Conservation (phyloP, 1,139 yeast genomes). For the Zygosaccharomyces sapae region DNA sequence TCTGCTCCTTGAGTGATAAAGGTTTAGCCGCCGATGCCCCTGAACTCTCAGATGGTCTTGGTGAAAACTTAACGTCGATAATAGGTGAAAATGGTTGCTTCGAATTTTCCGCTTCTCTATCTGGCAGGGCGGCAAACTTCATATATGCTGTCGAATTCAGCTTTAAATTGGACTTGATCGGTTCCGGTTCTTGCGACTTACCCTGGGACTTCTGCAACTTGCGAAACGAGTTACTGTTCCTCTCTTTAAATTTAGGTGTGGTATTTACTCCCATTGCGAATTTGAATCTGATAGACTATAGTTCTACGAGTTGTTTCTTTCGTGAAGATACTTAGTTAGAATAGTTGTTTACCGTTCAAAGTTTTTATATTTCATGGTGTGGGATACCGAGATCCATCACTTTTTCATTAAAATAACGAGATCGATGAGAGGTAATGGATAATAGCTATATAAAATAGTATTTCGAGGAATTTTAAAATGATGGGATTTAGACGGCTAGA, state of each 20-base stretch:
- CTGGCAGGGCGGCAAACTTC: not conserved
- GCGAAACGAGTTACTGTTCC: slow-evolving; percentile 10
- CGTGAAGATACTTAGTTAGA: not conserved
- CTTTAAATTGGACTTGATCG: not conserved
- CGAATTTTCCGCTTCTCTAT: not conserved
- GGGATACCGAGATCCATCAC: slow-evolving; percentile 1
- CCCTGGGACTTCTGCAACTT: slow-evolving; percentile 7
- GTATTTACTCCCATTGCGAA: not conserved
- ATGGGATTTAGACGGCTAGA: not conserved
- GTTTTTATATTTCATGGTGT: not conserved
- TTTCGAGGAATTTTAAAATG: not conserved
- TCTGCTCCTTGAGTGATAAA: slow-evolving; percentile 3
- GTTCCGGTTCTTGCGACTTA: not conserved
- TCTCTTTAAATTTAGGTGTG: slow-evolving; percentile 8
- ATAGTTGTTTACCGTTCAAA: not conserved
- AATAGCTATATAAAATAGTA: not conserved
- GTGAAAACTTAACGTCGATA: not conserved
- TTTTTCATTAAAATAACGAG: not conserved
- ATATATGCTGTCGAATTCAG: not conserved
- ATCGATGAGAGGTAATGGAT: not conserved
- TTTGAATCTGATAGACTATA: not conserved
- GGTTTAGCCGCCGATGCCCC: slow-evolving; percentile 12
- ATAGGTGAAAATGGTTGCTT: not conserved
- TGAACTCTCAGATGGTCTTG: not conserved
- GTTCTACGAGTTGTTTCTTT: not conserved